Evolutionary conservation across 2,329 filamentous ascomycete genomes (phyloP).

Genomic region (Cordyceps javanica): DNA sequence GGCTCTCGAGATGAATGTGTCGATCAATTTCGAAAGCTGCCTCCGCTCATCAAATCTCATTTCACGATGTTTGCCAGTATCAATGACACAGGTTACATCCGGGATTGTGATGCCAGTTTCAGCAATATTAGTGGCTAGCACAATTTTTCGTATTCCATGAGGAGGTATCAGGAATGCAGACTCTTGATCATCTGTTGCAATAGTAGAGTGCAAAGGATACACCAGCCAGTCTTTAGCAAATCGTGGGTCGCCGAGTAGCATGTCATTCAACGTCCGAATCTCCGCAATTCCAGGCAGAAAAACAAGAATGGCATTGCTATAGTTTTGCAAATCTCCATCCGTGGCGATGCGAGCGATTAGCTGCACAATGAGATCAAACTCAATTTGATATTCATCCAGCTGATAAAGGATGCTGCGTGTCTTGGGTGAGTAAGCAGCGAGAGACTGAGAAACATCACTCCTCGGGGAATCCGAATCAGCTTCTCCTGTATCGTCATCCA

Average conservation of each 20-base stretch:
- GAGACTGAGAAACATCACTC: conserved; percentile 54
- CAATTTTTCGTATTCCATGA: conserved; percentile 78
- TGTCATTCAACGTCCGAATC: conserved; percentile 81
- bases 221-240: conserved; percentile 78
- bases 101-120: conserved; percentile 98
- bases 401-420: conserved; percentile 70
- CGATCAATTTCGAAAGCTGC: conserved; percentile 83
- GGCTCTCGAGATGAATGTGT: conserved; percentile 90
- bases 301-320: conserved; percentile 86
- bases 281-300: conserved; percentile 94
- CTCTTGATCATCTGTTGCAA: conserved; percentile 94
- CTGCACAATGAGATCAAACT: conserved; percentile 78
- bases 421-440: conserved; percentile 67
- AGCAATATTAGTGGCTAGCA: conserved; percentile 95
- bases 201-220: conserved; percentile 87
- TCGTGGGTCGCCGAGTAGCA: conserved; percentile 67
- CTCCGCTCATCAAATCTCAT: conserved; percentile 94
- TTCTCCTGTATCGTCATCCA: conserved; percentile 57
- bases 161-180: conserved; percentile 84
- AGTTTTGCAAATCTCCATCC: conserved; percentile 58
- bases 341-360: conserved; percentile 71
- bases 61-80: conserved; percentile 94
- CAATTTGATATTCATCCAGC: conserved; percentile 86
- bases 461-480: conserved; percentile 40
- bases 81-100: conserved; percentile 93